A percentile compares a stretch with the other conserved stretches of the same genome.
These are phyloP conservation scores for Sedum album DNA, from an alignment of 164 flowering plant genomes.

Conservation along the genomic window DNA sequence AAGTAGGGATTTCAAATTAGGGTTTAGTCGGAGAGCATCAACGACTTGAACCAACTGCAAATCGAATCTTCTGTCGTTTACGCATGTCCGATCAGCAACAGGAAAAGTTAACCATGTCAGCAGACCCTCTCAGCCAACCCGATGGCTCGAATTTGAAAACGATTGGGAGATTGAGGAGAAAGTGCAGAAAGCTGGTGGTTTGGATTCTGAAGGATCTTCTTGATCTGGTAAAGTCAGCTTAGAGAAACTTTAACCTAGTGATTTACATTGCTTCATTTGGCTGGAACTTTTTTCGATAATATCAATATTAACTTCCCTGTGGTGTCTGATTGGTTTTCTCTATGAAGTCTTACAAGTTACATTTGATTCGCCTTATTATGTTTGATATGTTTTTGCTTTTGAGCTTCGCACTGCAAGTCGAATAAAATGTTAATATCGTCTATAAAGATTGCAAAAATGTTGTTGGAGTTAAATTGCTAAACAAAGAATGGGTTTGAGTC, in stretches of 20 bases:
- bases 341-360: no score
- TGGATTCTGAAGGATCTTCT: background rate
- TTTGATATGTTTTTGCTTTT: background rate
- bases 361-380: no score
- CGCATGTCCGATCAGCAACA: no score
- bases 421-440: no score
- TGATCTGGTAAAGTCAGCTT: background rate
- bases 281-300: background rate
- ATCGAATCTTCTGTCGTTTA: no score
- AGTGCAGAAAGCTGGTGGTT: background rate
- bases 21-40: no score
- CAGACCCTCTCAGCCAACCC: no score
- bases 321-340: no score
- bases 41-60: no score
- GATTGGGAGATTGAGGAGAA: constrained; percentile 14
- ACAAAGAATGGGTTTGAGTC: background rate
- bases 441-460: background rate
- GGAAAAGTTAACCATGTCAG: no score
- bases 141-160: constrained; percentile 49
- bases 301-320: background rate
- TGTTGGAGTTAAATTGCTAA: background rate
- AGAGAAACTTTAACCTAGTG: background rate
- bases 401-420: no score
- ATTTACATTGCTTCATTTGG: background rate
- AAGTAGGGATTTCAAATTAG: no score